phyloP scores from a whole-genome alignment of 768 basidiomycete genomes.

The Trametes cubensis region DNA sequence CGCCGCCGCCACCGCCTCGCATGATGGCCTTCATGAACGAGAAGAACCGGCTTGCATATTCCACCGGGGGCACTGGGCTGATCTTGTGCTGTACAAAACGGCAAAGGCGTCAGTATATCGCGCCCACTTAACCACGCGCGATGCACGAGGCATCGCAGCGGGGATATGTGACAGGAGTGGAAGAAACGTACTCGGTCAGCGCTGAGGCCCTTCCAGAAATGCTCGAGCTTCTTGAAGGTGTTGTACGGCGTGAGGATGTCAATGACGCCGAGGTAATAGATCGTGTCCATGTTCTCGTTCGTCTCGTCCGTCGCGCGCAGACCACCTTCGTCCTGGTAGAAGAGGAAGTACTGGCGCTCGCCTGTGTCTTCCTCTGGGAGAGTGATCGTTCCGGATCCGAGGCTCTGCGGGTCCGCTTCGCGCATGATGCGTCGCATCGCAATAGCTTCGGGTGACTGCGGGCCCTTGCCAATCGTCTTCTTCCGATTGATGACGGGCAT shows the following conservation, averaged over 20 bases:
- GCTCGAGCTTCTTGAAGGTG: slow-evolving; percentile 76
- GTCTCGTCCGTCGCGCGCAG: slow-evolving; percentile 85
- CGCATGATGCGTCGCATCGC: slow-evolving; percentile 88
- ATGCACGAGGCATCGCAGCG: background rate
- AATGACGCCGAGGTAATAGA: slow-evolving; percentile 95
- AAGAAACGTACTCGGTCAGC: slow-evolving; percentile 76
- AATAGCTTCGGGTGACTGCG: slow-evolving; percentile 68
- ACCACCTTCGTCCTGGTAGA: slow-evolving; percentile 97
- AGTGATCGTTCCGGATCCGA: slow-evolving; percentile 54
- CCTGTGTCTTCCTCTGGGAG: slow-evolving; percentile 64
- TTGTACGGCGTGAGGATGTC: slow-evolving; percentile 95
- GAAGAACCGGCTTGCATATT: slow-evolving; percentile 91
- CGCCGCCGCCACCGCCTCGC: slow-evolving; percentile 75
- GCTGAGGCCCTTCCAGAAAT: slow-evolving; percentile 88
- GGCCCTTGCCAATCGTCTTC: slow-evolving; percentile 58
- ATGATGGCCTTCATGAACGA: slow-evolving; percentile 83
- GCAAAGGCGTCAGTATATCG: slow-evolving; percentile 5
- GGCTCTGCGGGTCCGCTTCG: slow-evolving; percentile 73
- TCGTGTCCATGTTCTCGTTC: slow-evolving; percentile 71
- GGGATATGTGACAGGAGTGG: no score
- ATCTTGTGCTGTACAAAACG: slow-evolving; percentile 76
- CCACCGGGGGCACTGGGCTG: slow-evolving; percentile 84
- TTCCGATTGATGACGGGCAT: slow-evolving; percentile 66
- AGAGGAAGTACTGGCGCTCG: slow-evolving; percentile 76
- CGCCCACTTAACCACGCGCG: background rate